phyloP scores from a whole-genome alignment of 257 asterid species.

The Capsicum pubescens region DNA sequence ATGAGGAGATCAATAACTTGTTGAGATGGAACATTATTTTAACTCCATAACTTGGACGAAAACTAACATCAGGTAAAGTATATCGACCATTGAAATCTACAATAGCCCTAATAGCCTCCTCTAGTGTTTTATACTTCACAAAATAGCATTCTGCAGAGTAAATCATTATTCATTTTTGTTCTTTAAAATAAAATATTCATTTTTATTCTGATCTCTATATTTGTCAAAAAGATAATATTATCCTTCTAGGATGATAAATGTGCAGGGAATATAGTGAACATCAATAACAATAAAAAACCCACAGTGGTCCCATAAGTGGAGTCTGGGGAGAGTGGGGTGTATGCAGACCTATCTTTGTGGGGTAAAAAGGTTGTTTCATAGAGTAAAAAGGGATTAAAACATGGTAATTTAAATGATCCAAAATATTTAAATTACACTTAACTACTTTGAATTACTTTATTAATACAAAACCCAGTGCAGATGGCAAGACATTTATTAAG shows the following conservation, averaged over 20 bases:
- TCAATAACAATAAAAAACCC: not conserved
- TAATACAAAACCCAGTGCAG: not conserved
- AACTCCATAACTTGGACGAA: conserved; percentile 21
- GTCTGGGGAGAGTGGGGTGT: not conserved
- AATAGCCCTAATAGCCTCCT: conserved; percentile 84
- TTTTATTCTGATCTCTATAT: not conserved
- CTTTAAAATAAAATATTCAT: not conserved
- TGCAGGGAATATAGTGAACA: not conserved
- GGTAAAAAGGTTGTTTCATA: not conserved
- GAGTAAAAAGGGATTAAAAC: not conserved
- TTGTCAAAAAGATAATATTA: not conserved
- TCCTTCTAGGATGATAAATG: conserved; percentile 14
- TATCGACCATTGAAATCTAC: conserved; percentile 56
- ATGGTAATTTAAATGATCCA: not conserved
- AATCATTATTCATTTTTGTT: conserved; percentile 1
- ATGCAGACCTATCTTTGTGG: not conserved
- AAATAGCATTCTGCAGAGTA: conserved; percentile 70
- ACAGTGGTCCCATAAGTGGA: not conserved
- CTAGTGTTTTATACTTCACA: conserved; percentile 74
- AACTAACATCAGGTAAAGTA: conserved; percentile 86
- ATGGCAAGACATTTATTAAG: conserved; percentile 7
- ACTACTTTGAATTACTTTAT: conserved; percentile 3
- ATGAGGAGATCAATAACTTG: conserved; percentile 2
- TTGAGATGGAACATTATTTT: conserved; percentile 19
- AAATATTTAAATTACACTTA: conserved; percentile 12